Base-by-base conservation (phyloP, 2,329 filamentous ascomycete genomes). In the Pseudogymnoascus destructans region DNA sequence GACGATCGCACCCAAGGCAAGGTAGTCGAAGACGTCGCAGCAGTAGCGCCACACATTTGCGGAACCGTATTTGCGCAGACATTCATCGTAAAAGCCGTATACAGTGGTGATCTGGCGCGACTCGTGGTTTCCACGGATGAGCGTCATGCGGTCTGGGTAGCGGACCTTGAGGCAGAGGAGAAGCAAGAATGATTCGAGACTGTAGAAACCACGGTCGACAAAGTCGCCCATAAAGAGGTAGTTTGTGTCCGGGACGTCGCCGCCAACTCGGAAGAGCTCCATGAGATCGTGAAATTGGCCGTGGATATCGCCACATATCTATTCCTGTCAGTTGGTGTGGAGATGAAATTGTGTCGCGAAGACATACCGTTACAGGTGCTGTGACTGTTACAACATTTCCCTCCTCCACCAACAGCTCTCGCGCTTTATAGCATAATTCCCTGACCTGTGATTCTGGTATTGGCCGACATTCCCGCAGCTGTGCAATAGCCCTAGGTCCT, bases 191-290 rank as follows among this genome's bases (percentile, higher is more conserved):
- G 93, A 97, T 79, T 98, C 93, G 65, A 98, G 90, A 25, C 91
- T 96, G 77, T 97, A 98, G 78, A 96, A 98, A 63, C 93, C 93
- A 77, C 93, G 85, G 73, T 98, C 93, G 69, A 98, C 93, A 70
- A 97, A 98, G 74, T 98, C 93, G 71, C 93, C 91, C 90, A 98
- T 97, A 77, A 97, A 97, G 65, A 97, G 85, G 75, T 97, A 97
- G 78, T 97, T 97, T 70, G 93, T 97, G 74, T 98, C 93, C 65
- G 93, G 93, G 71, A 95, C 96, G 61, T 91, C 90, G 58, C 93
- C 93, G 66, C 93, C 93, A 73, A 98, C 97, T 77, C 95, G 95
- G 81, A 98, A 98, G 58, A 98, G 83, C 76, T 98, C 93, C 90
- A 98, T 97, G 73, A 98, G 76, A 71, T 98, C 93, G 74, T 97